Percentiles rank a stretch among this genome's conserved stretches.
Evolutionary conservation across 108 stramenopile species (phyloP).

Genomic region (Epithemia pelagica): DNA sequence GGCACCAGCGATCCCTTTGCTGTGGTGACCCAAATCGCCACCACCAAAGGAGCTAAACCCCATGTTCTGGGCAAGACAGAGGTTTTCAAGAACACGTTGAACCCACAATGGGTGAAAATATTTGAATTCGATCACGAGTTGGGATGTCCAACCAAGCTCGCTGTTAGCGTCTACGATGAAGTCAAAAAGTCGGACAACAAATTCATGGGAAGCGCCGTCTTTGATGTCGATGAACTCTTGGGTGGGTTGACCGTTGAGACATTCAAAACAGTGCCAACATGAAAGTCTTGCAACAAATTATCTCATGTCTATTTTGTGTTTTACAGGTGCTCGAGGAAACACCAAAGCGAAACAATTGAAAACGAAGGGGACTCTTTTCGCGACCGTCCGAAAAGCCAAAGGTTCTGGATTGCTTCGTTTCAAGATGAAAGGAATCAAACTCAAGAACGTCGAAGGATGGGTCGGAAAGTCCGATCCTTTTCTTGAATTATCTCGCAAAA

Average conservation of each 20-base stretch:
- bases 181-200: constrained; percentile 38
- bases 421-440: constrained; percentile 48
- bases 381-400: constrained; percentile 20
- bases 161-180: constrained; percentile 41
- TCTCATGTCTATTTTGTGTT: no score
- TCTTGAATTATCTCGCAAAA: constrained; percentile 41
- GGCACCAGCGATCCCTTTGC: constrained; percentile 73
- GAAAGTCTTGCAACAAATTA: no score
- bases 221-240: constrained; percentile 61
- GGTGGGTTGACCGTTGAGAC: constrained; percentile 13
- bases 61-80: constrained; percentile 66
- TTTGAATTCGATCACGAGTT: constrained; percentile 62
- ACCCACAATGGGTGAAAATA: constrained; percentile 55
- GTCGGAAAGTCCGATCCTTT: constrained; percentile 80
- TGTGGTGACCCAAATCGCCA: constrained; percentile 56
- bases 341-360: constrained; percentile 56
- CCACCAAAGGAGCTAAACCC: constrained; percentile 31
- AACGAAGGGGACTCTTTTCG: constrained; percentile 24
- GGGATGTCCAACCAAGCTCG: constrained; percentile 44
- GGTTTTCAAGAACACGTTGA: constrained; percentile 58
- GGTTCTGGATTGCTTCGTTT: constrained; percentile 31
- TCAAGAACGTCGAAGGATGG: constrained; percentile 75
- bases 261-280: no score
- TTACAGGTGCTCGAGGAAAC: constrained; percentile 50
- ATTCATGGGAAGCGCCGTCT: constrained; percentile 56